phyloP scores from a whole-genome alignment of 176 grass and related monocot genomes.

The Panicum miliaceum region DNA sequence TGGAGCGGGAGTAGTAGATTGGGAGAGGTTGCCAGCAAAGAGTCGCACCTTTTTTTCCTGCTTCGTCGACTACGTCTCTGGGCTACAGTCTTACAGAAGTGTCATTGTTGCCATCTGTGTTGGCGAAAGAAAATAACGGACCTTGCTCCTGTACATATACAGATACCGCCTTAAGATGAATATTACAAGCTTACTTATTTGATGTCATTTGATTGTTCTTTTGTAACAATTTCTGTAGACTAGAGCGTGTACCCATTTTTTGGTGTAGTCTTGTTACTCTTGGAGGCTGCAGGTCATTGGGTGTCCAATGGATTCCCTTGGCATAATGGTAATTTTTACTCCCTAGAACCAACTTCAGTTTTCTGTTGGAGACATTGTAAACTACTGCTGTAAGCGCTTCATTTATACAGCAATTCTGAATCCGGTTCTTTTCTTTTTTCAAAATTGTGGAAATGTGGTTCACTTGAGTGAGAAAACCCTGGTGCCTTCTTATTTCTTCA shows the following conservation, averaged over 20 bases:
- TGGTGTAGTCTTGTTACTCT: conserved; percentile 2
- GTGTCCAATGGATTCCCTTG: conserved; percentile 15
- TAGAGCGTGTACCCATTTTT: conserved; percentile 42
- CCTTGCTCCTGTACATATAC: conserved; percentile 81
- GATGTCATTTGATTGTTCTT: conserved; percentile 28
- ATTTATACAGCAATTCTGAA: conserved; percentile 6
- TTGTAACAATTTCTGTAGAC: conserved; percentile 39
- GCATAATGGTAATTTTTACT: not conserved
- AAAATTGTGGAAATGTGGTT: not conserved
- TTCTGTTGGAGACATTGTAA: not conserved
- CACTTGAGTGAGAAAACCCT: not conserved
- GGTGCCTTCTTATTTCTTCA: not conserved
- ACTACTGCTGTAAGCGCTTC: not conserved
- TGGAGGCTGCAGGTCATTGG: conserved; percentile 24
- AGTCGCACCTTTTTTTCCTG: conserved; percentile 31
- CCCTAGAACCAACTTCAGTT: not conserved
- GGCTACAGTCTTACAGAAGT: conserved; percentile 39
- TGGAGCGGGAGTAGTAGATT: conserved; percentile 26
- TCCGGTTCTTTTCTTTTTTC: not conserved
- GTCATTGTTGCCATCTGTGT: conserved; percentile 55
- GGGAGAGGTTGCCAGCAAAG: conserved; percentile 43
- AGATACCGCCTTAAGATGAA: conserved; percentile 54
- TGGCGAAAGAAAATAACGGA: conserved; percentile 75
- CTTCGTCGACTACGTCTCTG: conserved; percentile 34
- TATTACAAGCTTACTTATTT: conserved; percentile 41